Percentiles rank a stretch among this genome's conserved stretches.
phyloP scores from a whole-genome alignment of 2,329 filamentous ascomycete genomes.

The Sclerotinia borealis region DNA sequence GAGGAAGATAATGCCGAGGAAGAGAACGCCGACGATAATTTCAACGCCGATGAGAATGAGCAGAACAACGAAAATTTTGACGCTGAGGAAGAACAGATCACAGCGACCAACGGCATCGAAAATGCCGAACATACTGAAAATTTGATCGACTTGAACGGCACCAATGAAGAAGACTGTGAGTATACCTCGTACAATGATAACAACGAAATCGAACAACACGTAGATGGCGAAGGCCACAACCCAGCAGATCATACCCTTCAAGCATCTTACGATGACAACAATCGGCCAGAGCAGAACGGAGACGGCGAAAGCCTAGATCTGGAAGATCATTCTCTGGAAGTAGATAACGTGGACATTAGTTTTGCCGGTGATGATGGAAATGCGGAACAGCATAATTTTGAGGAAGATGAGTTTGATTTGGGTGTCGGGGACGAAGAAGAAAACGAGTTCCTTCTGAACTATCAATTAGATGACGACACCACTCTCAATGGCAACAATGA shows the following conservation, averaged over 20 bases:
- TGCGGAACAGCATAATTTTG: neutral
- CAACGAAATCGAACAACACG: slow-evolving; percentile 35
- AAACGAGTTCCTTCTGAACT: neutral
- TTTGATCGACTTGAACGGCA: neutral
- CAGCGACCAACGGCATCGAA: neutral
- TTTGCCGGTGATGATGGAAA: neutral
- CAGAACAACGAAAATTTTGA: neutral
- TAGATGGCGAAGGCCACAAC: neutral
- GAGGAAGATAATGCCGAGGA: slow-evolving; percentile 9
- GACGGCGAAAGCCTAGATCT: slow-evolving; percentile 1
- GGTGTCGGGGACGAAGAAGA: slow-evolving; percentile 15
- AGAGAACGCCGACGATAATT: neutral
- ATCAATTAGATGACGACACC: neutral
- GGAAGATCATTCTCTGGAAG: neutral
- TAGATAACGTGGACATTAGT: slow-evolving; percentile 1
- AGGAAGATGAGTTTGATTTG: slow-evolving; percentile 12
- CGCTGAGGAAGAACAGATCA: neutral
- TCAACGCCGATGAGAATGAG: neutral
- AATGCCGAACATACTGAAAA: neutral
- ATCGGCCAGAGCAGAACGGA: slow-evolving; percentile 34
- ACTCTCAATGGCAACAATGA: neutral
- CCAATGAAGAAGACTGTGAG: slow-evolving; percentile 4
- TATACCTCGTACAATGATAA: slow-evolving; percentile 13
- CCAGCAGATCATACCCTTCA: neutral
- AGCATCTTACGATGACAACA: slow-evolving; percentile 17